Evolutionary conservation across 2,329 filamentous ascomycete genomes (phyloP).

Genomic region (Alternaria alternata): DNA sequence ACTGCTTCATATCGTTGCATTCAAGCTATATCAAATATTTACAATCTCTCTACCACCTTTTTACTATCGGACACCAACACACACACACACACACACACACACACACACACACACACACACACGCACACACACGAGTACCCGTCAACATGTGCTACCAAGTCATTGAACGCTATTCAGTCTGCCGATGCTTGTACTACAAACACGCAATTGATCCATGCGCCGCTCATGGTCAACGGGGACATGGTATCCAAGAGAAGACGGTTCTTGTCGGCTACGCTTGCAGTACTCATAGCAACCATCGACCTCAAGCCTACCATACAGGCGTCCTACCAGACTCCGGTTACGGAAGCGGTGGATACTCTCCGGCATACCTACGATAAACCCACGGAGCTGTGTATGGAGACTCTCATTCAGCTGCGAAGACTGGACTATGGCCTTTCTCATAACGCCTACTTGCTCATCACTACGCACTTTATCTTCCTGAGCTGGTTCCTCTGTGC

Average conservation of each 20-base stretch:
- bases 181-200: constrained; percentile 86
- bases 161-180: constrained; percentile 84
- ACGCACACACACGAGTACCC: neutral
- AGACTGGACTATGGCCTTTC: neutral
- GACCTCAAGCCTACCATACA: constrained; percentile 31
- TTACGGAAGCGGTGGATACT: constrained; percentile 38
- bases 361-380: constrained; percentile 26
- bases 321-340: constrained; percentile 41
- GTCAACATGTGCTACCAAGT: constrained; percentile 83
- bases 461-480: constrained; percentile 21
- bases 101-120: neutral
- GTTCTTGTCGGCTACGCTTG: constrained; percentile 87
- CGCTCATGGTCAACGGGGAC: constrained; percentile 76
- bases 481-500: constrained; percentile 34
- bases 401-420: neutral
- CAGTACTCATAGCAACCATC: constrained; percentile 58
- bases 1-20: constrained; percentile 23
- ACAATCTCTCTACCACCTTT: neutral
- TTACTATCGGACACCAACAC: neutral
- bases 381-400: neutral
- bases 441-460: neutral
- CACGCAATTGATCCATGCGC: constrained; percentile 86
- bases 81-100: too few relatives aligned
- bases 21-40: constrained; percentile 2
- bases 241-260: constrained; percentile 74